Evolutionary conservation across 2,329 filamentous ascomycete genomes (phyloP).

Genomic region (Aspergillus costaricaensis): DNA sequence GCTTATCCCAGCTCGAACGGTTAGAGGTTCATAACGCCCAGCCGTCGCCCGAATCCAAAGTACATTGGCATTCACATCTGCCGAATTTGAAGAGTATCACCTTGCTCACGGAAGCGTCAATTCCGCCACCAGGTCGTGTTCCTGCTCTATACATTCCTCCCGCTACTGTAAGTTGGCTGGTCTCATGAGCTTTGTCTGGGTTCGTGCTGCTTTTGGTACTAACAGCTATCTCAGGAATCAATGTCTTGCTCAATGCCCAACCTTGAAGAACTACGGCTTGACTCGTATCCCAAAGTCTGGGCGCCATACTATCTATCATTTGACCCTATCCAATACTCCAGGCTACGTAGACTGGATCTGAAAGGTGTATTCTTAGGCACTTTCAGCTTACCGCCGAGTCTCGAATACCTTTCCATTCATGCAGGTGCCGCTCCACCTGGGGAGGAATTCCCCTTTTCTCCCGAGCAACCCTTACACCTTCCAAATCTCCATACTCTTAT

Average conservation of each 20-base stretch:
- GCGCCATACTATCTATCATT: conserved; percentile 21
- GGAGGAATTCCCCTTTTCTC: conserved; percentile 16
- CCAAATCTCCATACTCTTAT: conserved; percentile 33
- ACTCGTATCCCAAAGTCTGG: conserved; percentile 28
- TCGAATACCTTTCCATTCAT: conserved; percentile 33
- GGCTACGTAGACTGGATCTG: conserved; percentile 33
- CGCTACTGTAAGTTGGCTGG: neutral
- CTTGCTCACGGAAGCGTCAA: conserved; percentile 19
- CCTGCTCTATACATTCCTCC: conserved; percentile 24
- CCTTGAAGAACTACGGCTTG: conserved; percentile 36
- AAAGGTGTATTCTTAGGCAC: conserved; percentile 26
- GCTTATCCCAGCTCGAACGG: conserved; percentile 32
- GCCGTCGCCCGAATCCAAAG: conserved; percentile 12
- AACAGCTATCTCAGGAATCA: conserved; percentile 10
- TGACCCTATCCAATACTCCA: conserved; percentile 19
- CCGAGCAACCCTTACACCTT: conserved; percentile 17
- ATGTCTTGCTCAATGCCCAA: conserved; percentile 27
- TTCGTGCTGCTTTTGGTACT: neutral
- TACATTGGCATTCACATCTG: conserved; percentile 28
- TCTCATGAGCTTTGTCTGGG: neutral
- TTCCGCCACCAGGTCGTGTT: conserved; percentile 15
- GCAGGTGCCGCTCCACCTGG: conserved; percentile 21
- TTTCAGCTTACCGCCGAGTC: conserved; percentile 29
- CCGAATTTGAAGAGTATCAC: conserved; percentile 36
- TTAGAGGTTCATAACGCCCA: conserved; percentile 28